Conservation (phyloP, 345 rosid genomes). For the Syzygium aromaticum region DNA sequence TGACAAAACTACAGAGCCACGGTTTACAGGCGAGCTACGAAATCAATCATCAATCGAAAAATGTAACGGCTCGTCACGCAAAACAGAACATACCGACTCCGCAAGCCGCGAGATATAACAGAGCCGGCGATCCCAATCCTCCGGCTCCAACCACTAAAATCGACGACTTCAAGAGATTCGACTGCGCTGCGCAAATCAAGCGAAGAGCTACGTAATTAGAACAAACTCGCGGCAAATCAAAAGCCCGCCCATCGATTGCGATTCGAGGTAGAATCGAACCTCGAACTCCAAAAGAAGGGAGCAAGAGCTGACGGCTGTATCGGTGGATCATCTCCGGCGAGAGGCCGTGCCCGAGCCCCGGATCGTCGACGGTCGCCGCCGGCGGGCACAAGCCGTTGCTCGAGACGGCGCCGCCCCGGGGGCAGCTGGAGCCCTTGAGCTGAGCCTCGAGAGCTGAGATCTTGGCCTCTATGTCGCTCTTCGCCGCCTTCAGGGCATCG, state of each 20-base stretch:
- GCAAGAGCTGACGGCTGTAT: constrained; percentile 90
- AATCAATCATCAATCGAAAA: background rate
- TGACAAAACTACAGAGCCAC: background rate
- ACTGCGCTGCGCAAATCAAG: constrained; percentile 39
- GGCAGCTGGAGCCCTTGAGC: constrained; percentile 28
- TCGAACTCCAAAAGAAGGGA: constrained; percentile 82
- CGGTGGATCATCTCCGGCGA: constrained; percentile 66
- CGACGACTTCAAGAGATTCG: constrained; percentile 71
- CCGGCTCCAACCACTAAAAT: constrained; percentile 92
- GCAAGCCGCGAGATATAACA: constrained; percentile 82
- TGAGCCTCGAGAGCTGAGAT: constrained; percentile 59
- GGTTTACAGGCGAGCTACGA: background rate
- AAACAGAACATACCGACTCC: constrained; percentile 54
- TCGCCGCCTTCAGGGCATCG: constrained; percentile 37
- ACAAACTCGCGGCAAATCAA: background rate
- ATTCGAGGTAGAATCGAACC: constrained; percentile 21
- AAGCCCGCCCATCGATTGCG: background rate
- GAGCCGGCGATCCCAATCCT: constrained; percentile 88
- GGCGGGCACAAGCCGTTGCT: constrained; percentile 23
- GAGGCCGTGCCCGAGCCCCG: constrained; percentile 36
- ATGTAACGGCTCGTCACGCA: background rate
- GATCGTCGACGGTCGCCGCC: constrained; percentile 7
- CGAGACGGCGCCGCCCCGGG: constrained; percentile 12
- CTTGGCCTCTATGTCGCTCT: constrained; percentile 46
- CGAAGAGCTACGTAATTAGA: background rate